Percentiles rank a stretch among this genome's conserved stretches.
phyloP scores from a whole-genome alignment of 2,329 filamentous ascomycete species.

The Exophiala mesophila region DNA sequence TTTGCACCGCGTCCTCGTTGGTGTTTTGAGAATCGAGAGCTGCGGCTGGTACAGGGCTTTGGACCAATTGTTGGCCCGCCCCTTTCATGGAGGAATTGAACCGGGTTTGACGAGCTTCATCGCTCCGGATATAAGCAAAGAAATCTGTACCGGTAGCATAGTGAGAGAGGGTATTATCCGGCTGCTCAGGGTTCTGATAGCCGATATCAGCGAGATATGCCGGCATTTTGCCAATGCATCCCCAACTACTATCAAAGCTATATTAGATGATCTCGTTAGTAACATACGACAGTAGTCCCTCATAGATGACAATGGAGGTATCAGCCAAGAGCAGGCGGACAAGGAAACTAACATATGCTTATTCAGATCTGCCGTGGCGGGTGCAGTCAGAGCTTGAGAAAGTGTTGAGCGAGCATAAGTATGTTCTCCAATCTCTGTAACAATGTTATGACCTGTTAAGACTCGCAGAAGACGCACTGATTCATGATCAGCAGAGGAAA shows the following conservation, averaged over 20 bases:
- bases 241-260: conserved; percentile 13
- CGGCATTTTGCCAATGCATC: conserved; percentile 10
- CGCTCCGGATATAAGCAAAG: conserved; percentile 10
- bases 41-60: conserved; percentile 5
- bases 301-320: too few species aligned
- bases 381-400: conserved; percentile 6
- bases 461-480: conserved; percentile 12
- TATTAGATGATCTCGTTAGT: not conserved
- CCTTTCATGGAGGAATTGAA: conserved; percentile 14
- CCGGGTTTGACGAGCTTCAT: conserved; percentile 5
- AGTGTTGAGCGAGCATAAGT: conserved; percentile 6
- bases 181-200: conserved; percentile 14
- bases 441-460: conserved; percentile 9
- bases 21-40: not conserved
- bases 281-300: not conserved
- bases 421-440: conserved; percentile 8
- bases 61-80: conserved; percentile 1
- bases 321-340: not conserved
- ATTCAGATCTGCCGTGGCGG: conserved; percentile 7
- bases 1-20: conserved; percentile 24
- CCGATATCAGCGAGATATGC: conserved; percentile 8
- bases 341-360: conserved; percentile 12
- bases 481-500: not conserved
- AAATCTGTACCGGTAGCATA: conserved; percentile 12
- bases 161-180: conserved; percentile 11